These are phyloP conservation scores for Aspergillus texensis DNA, from an alignment of 2,329 filamentous ascomycete genomes.

Conservation along the genomic window DNA sequence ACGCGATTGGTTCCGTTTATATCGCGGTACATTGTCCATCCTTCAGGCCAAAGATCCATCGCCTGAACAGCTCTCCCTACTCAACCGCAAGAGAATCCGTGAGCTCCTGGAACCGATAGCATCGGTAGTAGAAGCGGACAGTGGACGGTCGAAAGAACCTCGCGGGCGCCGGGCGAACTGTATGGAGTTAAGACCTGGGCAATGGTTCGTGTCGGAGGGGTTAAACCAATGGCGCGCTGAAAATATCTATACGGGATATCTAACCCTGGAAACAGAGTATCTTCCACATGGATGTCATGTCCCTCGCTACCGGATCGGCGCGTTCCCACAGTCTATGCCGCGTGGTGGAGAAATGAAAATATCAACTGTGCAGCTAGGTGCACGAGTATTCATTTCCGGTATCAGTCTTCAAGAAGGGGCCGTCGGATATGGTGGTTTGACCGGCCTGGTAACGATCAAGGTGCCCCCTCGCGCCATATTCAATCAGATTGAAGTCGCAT, in stretches of 20 bases:
- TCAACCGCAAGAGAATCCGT: conserved; percentile 17
- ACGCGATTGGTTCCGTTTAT: conserved; percentile 16
- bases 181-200: neutral
- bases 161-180: neutral
- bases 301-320: neutral
- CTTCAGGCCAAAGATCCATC: neutral
- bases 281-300: neutral
- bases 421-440: neutral
- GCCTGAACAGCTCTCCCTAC: neutral
- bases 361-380: conserved; percentile 13
- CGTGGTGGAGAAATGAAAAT: conserved; percentile 5
- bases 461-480: neutral
- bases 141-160: neutral
- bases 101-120: conserved; percentile 17
- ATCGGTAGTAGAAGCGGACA: conserved; percentile 11
- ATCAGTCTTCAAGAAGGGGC: neutral
- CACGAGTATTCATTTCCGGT: conserved; percentile 10
- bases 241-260: neutral
- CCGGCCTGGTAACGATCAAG: neutral
- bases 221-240: neutral
- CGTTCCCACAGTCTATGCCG: neutral
- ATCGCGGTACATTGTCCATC: neutral
- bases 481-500: neutral
- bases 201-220: neutral
- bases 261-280: neutral